Conservation (phyloP, 768 basidiomycete genomes). For the Dioszegia hungarica region DNA sequence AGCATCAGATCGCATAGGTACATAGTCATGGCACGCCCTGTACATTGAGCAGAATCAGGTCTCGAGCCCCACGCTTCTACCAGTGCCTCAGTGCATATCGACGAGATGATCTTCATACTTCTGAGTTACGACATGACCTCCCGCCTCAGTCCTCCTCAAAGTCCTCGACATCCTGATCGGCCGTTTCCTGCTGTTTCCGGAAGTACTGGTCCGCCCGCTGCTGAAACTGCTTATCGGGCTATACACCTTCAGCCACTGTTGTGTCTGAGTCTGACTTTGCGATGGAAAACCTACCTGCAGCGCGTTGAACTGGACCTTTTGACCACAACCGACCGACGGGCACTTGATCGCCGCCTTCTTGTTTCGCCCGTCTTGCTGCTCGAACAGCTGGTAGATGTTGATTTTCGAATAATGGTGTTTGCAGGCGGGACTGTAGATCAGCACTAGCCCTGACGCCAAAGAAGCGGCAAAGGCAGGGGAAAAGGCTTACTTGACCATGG, state of each 20-base stretch:
- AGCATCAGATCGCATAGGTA: no score
- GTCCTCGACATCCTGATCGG: constrained; percentile 19
- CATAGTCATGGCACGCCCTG: no score
- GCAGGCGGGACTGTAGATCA: constrained; percentile 58
- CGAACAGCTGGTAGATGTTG: constrained; percentile 65
- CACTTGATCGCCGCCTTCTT: constrained; percentile 27
- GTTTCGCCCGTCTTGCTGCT: not conserved
- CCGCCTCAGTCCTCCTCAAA: no score
- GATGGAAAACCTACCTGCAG: constrained; percentile 32
- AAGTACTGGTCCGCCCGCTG: constrained; percentile 16
- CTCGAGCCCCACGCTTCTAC: no score
- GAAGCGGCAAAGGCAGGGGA: not conserved
- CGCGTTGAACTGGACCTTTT: constrained; percentile 26
- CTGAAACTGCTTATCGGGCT: constrained; percentile 16
- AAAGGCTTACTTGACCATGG: constrained; percentile 70
- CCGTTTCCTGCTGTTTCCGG: constrained; percentile 3
- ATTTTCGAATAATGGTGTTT: constrained; percentile 74
- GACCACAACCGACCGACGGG: constrained; percentile 45
- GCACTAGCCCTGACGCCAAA: no score
- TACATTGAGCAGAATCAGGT: no score
- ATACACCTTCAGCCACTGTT: not conserved
- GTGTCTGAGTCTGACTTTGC: not conserved
- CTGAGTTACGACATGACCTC: no score
- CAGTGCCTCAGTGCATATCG: no score
- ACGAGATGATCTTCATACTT: no score